phyloP scores from a whole-genome alignment of 257 asterid genomes.

The Solanum commersonii region DNA sequence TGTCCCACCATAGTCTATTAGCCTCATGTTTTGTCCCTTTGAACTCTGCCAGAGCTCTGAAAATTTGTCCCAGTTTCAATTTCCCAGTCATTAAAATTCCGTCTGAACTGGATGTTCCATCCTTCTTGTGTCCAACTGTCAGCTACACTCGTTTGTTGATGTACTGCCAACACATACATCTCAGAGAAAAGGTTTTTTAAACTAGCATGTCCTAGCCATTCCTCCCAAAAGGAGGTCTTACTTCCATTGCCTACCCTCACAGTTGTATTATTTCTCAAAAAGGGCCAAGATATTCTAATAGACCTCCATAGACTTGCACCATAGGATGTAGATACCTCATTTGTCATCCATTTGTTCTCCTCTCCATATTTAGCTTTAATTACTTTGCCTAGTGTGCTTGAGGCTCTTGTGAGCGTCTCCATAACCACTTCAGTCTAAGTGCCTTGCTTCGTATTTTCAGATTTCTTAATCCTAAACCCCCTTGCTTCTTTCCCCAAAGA shows the following conservation, averaged over 20 bases:
- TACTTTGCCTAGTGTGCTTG: neutral
- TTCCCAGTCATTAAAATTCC: neutral
- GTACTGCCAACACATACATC: neutral
- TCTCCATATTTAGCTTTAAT: neutral
- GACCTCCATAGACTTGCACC: neutral
- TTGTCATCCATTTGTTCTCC: neutral
- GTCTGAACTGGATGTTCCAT: neutral
- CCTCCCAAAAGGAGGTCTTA: neutral
- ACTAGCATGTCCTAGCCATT: neutral
- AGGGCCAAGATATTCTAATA: neutral
- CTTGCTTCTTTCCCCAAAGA: too few relatives aligned
- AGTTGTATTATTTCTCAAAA: neutral
- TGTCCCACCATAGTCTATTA: neutral
- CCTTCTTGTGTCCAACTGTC: neutral
- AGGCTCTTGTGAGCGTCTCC: neutral
- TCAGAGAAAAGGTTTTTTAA: neutral
- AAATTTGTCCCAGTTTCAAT: neutral
- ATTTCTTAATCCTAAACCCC: too few relatives aligned
- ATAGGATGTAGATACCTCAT: neutral
- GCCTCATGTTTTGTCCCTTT: neutral
- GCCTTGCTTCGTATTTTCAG: neutral
- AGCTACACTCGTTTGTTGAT: neutral
- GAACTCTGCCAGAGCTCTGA: neutral
- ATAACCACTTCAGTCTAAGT: neutral
- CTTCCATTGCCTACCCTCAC: neutral